These are phyloP conservation scores for Neoconidiobolus thromboides DNA, from an alignment of 371 early-diverging fungal genomes.

Conservation along the genomic window DNA sequence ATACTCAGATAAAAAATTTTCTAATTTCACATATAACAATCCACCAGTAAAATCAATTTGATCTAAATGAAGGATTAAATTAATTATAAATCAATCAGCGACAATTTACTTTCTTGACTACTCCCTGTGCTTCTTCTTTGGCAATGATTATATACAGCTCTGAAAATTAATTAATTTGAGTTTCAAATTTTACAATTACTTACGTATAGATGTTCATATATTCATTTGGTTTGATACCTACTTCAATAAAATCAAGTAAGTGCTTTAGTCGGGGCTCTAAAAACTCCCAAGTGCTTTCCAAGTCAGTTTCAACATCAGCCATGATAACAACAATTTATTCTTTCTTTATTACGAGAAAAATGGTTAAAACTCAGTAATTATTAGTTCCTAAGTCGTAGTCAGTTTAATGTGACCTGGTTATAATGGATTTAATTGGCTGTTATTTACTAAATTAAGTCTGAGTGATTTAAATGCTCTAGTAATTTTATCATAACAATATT, in stretches of 20 bases:
- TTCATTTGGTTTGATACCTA: constrained; percentile 47
- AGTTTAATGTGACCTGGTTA: no score
- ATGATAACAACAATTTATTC: no score
- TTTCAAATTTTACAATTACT: constrained; percentile 7
- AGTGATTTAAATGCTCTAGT: no score
- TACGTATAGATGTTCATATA: constrained; percentile 83
- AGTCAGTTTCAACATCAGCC: no score
- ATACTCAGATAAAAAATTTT: neutral
- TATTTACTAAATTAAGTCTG: no score
- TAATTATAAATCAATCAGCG: neutral
- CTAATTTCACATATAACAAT: constrained; percentile 1
- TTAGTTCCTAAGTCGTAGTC: no score
- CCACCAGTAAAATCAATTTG: constrained; percentile 3
- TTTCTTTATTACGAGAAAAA: no score
- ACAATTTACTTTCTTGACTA: constrained; percentile 8
- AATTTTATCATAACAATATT: no score
- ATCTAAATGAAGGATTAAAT: constrained; percentile 3
- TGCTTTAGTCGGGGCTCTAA: constrained; percentile 59
- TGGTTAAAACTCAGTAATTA: no score
- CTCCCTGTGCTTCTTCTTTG: constrained; percentile 21
- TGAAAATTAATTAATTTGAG: constrained; percentile 11
- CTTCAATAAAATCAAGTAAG: constrained; percentile 54
- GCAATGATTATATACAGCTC: constrained; percentile 73
- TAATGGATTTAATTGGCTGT: no score
- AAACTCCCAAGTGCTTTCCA: constrained; percentile 44